Base-by-base conservation (phyloP, 148 eudicot genomes). In the Chenopodium suecicum region DNA sequence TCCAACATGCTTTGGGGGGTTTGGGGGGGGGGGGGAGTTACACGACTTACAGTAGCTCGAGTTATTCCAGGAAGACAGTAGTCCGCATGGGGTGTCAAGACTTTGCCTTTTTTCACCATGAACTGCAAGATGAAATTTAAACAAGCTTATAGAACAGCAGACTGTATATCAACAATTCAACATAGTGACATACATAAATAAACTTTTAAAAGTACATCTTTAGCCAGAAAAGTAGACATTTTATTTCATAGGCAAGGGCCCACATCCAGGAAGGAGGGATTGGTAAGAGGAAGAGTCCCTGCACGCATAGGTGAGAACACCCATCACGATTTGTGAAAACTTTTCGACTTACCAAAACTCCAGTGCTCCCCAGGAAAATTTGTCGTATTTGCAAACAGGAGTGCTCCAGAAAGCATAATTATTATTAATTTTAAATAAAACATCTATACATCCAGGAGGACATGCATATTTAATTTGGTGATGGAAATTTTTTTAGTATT, bases 11-110 rank as follows among this genome's bases (percentile, higher is more conserved):
- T 56, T 13, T 4, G 22, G 62, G 14, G 62, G 20, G 20, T 41
- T 37, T 20, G 46, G 62, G 60, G 32, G 46, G 62, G 60, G n/a
- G 3, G 31, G 2, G 14, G 22, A 20, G 44, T 77, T 63, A n/a
- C 75, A 27, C 68, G 68, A 83, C 99, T 91, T 88, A 96, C 99
- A 73, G 99, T 91, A 74, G 98, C 91, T 68, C 99, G 93, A 82
- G 99, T 96, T 83, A 96, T 88, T 75, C 99, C 99, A 76, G 99
- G 98, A 85, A 96, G 98, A 86, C 99, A 96, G 76, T 94, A 94
- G 86, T 96, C 99, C 83, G 97, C 95, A 89, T 89, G 95, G 78
- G 99, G 99, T 70, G 98, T 94, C 69, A 86, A 60, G 78, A 96
- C 94, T 78, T 85, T 85, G 75, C 99, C 98, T 84, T 86, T 94